Conservation (phyloP, 2,329 filamentous ascomycete genomes). For the Talaromyces verruculosus region DNA sequence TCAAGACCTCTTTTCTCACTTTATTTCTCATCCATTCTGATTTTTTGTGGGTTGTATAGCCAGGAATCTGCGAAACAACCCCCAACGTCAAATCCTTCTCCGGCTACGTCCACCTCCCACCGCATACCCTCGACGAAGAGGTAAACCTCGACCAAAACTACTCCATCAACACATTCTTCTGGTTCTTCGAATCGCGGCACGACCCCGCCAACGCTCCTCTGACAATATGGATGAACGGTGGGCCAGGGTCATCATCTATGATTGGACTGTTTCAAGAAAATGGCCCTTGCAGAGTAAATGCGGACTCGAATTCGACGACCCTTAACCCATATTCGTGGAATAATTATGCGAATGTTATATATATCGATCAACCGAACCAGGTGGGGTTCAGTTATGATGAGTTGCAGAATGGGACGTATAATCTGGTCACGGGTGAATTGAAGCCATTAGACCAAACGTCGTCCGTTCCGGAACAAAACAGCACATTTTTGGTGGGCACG, state of each 20-base stretch:
- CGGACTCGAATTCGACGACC: conserved; percentile 45
- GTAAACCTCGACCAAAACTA: conserved; percentile 51
- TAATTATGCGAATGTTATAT: conserved; percentile 63
- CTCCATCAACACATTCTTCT: conserved; percentile 64
- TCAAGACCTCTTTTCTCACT: conserved; percentile 22
- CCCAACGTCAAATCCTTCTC: conserved; percentile 58
- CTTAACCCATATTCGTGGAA: conserved; percentile 59
- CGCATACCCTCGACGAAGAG: conserved; percentile 44
- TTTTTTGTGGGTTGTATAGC: conserved; percentile 28
- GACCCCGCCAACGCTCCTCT: conserved; percentile 47
- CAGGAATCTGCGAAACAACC: conserved; percentile 58
- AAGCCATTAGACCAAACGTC: conserved; percentile 23
- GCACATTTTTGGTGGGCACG: conserved; percentile 55
- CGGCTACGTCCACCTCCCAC: conserved; percentile 60
- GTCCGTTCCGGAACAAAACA: conserved; percentile 48
- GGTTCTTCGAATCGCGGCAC: conserved; percentile 59
- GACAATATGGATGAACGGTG: conserved; percentile 50
- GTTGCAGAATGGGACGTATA: conserved; percentile 41
- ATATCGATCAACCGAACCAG: conserved; percentile 65
- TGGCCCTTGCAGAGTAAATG: conserved; percentile 46
- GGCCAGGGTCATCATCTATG: conserved; percentile 48
- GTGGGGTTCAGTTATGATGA: conserved; percentile 59
- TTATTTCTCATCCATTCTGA: neutral
- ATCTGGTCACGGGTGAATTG: conserved; percentile 11
- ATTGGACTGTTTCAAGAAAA: conserved; percentile 46